Base-by-base conservation (phyloP, 768 basidiomycete genomes). In the Russula sp. region DNA sequence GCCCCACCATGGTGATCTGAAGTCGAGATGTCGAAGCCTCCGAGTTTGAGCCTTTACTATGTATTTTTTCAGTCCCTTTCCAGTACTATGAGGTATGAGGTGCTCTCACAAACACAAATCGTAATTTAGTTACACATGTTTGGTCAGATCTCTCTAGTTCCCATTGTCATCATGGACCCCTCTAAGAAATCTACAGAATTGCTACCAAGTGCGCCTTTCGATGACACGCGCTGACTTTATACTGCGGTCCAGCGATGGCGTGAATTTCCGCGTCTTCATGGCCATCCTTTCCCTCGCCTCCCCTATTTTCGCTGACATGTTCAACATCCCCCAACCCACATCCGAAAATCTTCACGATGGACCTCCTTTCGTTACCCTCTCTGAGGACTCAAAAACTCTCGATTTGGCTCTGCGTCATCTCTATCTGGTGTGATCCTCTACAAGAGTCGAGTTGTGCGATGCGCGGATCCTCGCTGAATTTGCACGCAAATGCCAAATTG, bases 401-500 rank as follows among this genome's bases (percentile, higher is more conserved):
- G 58, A 66, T 16, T 2, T 53, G 2, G 35, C 55, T 16, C 48
- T 66, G 13, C 65, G 62, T 49, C 58, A 59, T 31, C 49, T 63
- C 42, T 66, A 66, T 35, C 57, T 62, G 0, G 20, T 60, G 6
- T 48, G 27, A 27, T 14, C 45, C 0, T 59, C 63, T 1, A 11
- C 31, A 1, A 9, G 27, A 18, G 31, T 37, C 31, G 1, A 18
- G 14, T 53, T 64, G 14, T 4, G 22, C 11, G 55, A 34, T 16
- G 59, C 51, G 32, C 39, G 45, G 22, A 18, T 40, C 51, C 55
- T 67, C 35, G 45, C 59, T 6, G 51, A 65, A 18, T 65, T 61
- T 34, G 27, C 59, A 2, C 58, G 55, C 54, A 67, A 67, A 57
- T 67, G 65, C 49, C 63, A 51, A n/a, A 51, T 67, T 7, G 45